Evolutionary conservation across 495 filamentous ascomycete species (phyloP).

Genomic region (Xylaria nigripes): DNA sequence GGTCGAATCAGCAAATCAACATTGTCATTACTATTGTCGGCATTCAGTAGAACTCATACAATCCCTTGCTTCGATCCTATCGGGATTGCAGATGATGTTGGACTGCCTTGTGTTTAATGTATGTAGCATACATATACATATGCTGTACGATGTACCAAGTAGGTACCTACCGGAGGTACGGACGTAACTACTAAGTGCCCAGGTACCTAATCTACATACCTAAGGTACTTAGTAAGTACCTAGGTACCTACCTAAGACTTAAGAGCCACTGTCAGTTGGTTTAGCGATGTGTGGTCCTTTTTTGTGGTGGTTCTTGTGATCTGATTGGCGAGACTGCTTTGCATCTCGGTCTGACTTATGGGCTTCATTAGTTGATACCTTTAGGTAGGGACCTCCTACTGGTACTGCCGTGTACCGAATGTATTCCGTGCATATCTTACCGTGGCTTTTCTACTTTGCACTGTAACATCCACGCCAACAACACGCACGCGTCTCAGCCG

Average conservation of each 20-base stretch:
- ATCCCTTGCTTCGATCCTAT: constrained; percentile 1
- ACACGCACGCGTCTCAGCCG: too few species aligned
- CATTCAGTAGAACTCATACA: neutral
- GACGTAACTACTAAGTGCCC: too few species aligned
- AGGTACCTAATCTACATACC: too few species aligned
- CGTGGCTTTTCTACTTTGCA: too few species aligned
- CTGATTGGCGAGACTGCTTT: neutral
- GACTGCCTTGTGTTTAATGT: too few species aligned
- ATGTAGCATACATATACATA: too few species aligned
- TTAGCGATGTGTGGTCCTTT: neutral
- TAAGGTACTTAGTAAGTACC: too few species aligned
- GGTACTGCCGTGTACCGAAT: too few species aligned
- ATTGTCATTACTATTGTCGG: neutral
- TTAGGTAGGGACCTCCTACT: neutral
- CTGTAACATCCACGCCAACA: too few species aligned
- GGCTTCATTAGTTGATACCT: neutral
- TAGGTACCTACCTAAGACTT: neutral
- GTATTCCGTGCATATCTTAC: neutral
- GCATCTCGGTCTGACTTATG: neutral
- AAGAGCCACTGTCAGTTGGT: neutral
- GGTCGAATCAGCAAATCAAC: neutral
- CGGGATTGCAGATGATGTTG: neutral
- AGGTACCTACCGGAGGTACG: too few species aligned
- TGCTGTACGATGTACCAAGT: neutral
- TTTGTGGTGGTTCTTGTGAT: too few species aligned